Percentiles rank a stretch among this genome's conserved stretches.
These are phyloP conservation scores for Monosporascus sp. DNA, from an alignment of 2,329 filamentous ascomycete species.

Conservation along the genomic window DNA sequence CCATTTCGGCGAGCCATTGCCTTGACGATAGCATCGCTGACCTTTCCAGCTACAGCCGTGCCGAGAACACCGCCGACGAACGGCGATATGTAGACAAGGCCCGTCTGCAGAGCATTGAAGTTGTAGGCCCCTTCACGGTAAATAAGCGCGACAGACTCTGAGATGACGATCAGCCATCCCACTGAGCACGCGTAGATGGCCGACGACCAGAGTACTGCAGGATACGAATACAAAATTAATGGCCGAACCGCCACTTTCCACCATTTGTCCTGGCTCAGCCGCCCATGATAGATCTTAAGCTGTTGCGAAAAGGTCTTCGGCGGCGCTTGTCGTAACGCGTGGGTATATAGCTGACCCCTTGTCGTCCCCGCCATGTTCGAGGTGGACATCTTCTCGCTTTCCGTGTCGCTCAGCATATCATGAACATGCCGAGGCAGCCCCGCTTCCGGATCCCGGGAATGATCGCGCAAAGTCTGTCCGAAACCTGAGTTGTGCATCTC, in stretches of 20 bases:
- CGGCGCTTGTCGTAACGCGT: slow-evolving; percentile 60
- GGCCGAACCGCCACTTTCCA: slow-evolving; percentile 70
- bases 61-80: slow-evolving; percentile 86
- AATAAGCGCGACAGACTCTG: slow-evolving; percentile 77
- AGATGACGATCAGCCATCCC: slow-evolving; percentile 93
- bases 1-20: slow-evolving; percentile 80
- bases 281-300: slow-evolving; percentile 71
- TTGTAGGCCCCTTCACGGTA: slow-evolving; percentile 71
- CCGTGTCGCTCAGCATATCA: slow-evolving; percentile 27
- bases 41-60: slow-evolving; percentile 83
- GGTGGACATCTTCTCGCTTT: slow-evolving; percentile 37
- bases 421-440: slow-evolving; percentile 1
- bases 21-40: slow-evolving; percentile 80
- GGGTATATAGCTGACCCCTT: slow-evolving; percentile 57
- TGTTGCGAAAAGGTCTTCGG: slow-evolving; percentile 68
- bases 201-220: slow-evolving; percentile 82
- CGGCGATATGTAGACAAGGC: slow-evolving; percentile 83
- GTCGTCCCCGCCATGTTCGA: slow-evolving; percentile 29
- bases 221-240: slow-evolving; percentile 82
- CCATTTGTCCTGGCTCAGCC: slow-evolving; percentile 75
- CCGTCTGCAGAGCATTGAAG: slow-evolving; percentile 75
- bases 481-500: slow-evolving; percentile 24
- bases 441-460: slow-evolving; percentile 13
- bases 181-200: slow-evolving; percentile 82
- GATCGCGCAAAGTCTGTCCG: slow-evolving; percentile 7